Evolutionary conservation across 768 basidiomycete species (phyloP), one percentile per base, ranked within the genome.

Genomic region (Cyclocybe cylindracea): DNA sequence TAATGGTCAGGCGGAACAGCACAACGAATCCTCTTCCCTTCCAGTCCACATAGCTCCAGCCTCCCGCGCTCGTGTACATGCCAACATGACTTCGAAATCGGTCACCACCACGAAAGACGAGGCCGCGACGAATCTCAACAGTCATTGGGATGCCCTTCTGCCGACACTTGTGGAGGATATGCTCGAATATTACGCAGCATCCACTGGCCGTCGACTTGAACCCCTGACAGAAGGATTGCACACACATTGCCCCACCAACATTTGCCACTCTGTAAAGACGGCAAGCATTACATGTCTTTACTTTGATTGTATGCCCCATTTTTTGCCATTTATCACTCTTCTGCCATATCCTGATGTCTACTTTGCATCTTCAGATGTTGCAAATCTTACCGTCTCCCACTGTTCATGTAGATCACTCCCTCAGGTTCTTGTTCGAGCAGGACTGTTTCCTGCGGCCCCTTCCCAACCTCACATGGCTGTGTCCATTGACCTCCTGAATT

Each of bases 361-460:
- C 53, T 42, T 8, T 38, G 57, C 56, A 57, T 36, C 57, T 57
- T 40, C 33, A 37, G 24, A 41, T 29, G n/a, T n/a, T n/a, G n/a
- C n/a, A n/a, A n/a, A n/a, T n/a, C 24, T 57, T 6, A 9, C 10
- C 7, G 39, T 60, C 5, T 7, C 7, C n/a, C 29, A 29, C 35
- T 72, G 70, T 39, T 7, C 35, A 29, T 72, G 70, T 44, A 54
- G 54, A 29, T 35, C 47, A 2, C 24, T 63, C 1, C 16, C 58
- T 0, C 56, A 66, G 16, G 53, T 61, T 1, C 68, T 74, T 2
- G 53, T 74, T 3, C 31, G 49, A 5, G 46, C 65, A 43, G 66
- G 73, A 2, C 48, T 73, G 2, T 76, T 74, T 41, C 73, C 71
- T 1, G 62, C 61, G 5, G 51, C 68, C 10, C 66, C 66, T 1